Percentiles rank a stretch among this genome's conserved stretches.
These are phyloP conservation scores for Pholiota microspora DNA, from an alignment of 768 basidiomycete species.

Conservation along the genomic window DNA sequence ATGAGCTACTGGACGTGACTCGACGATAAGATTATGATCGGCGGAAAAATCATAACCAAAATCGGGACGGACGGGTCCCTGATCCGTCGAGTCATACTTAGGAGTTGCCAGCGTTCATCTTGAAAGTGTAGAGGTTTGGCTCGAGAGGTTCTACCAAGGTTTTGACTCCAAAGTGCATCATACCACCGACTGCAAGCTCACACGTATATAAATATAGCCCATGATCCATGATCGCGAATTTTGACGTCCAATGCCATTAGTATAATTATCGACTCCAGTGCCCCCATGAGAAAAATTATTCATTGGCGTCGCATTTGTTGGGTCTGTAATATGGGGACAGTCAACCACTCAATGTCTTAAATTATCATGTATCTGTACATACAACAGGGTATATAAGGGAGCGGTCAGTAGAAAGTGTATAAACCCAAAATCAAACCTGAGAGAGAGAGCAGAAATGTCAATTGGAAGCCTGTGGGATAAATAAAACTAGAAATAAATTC, in stretches of 20 bases:
- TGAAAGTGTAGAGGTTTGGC: not conserved
- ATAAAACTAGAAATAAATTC: not conserved
- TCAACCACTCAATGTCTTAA: too few relatives aligned
- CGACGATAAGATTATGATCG: conserved; percentile 24
- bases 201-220: not conserved
- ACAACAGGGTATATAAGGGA: not conserved
- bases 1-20: conserved; percentile 19
- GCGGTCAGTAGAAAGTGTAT: too few relatives aligned
- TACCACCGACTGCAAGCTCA: not conserved
- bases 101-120: not conserved
- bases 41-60: conserved; percentile 9
- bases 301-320: too few relatives aligned
- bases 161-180: too few relatives aligned
- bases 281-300: too few relatives aligned
- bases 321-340: too few relatives aligned
- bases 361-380: too few relatives aligned
- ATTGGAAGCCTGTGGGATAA: not conserved
- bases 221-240: too few relatives aligned
- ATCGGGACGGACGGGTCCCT: conserved; percentile 7
- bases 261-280: too few relatives aligned
- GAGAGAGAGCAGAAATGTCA: too few relatives aligned
- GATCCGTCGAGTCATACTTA: conserved; percentile 12
- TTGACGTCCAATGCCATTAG: too few relatives aligned
- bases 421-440: too few relatives aligned
- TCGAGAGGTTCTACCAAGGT: not conserved